Percentiles rank a stretch among this genome's conserved stretches.
phyloP scores from a whole-genome alignment of 1,139 yeast species.

The Taphrina populina region DNA sequence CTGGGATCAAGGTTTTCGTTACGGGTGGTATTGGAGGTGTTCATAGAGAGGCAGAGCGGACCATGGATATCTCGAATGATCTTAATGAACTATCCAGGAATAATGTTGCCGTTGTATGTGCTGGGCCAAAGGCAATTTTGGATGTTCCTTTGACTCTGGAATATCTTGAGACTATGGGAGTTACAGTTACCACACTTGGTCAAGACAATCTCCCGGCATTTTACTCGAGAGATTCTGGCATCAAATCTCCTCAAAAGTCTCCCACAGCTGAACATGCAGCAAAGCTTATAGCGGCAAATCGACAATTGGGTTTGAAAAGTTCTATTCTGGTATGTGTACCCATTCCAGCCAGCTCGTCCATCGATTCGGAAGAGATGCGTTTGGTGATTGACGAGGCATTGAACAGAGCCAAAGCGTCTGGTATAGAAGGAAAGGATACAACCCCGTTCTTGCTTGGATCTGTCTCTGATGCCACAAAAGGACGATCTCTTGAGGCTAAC shows the following conservation, averaged over 20 bases:
- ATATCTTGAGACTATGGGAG: conserved; percentile 84
- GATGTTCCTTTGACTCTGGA: conserved; percentile 82
- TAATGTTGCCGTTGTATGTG: conserved; percentile 82
- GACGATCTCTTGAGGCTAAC: conserved; percentile 69
- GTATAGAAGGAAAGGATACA: conserved; percentile 66
- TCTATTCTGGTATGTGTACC: conserved; percentile 82
- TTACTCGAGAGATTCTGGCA: conserved; percentile 73
- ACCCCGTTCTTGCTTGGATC: conserved; percentile 74
- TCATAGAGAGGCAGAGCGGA: conserved; percentile 70
- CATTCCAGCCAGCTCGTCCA: conserved; percentile 65
- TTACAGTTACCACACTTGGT: conserved; percentile 54
- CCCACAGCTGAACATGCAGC: conserved; percentile 22
- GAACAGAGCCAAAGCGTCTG: conserved; percentile 54
- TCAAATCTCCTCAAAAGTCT: conserved; percentile 48
- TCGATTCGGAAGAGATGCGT: conserved; percentile 57
- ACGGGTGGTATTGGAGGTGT: conserved; percentile 96
- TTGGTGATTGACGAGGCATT: conserved; percentile 61
- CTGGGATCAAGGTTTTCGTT: conserved; percentile 82
- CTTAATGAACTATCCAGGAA: conserved; percentile 79
- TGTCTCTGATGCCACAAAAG: conserved; percentile 66
- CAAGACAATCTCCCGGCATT: conserved; percentile 68
- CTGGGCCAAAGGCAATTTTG: conserved; percentile 85
- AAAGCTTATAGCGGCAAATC: conserved; percentile 48
- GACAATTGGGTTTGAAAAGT: conserved; percentile 55
- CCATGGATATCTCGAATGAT: conserved; percentile 85